Evolutionary conservation across 2,329 filamentous ascomycete species (phyloP), one percentile per base, ranked within the genome.

Genomic region (Xylariaceae sp.): DNA sequence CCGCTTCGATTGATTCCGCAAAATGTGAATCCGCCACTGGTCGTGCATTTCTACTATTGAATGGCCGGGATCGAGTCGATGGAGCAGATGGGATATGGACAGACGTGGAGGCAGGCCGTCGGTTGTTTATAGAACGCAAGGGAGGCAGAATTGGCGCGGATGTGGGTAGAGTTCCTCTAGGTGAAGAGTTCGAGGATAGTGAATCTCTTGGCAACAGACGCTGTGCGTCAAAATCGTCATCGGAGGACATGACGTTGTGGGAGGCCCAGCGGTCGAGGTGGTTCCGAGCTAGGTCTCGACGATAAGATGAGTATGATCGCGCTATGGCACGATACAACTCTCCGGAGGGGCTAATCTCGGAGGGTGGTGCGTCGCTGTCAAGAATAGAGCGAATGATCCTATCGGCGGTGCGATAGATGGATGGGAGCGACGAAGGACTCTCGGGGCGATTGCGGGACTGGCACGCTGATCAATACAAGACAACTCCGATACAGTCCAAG

Each of bases 291-390:
- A 67, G 51, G 45, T 67, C 63, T 53, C 65, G 60, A 54, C 65
- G 66, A 58, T 68, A 64, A 57, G 72, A 30, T 5, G 23, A 67
- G 64, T 76, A 71, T 56, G 72, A 76, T 60, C 74, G 71, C 62
- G 75, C 75, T 74, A 79, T 74, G 54, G 74, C 73, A 65, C 75
- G 70, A 62, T 73, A 75, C 53, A 78, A 66, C 68, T 79, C 75
- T 64, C 75, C 75, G 30, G 76, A 78, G 17, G 74, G 73, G 53
- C 73, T 76, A 50, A 76, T 73, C 48, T 75, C 68, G 57, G 70
- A 66, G 62, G 72, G 67, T 13, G 72, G 62, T 57, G 73, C 67
- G 63, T 73, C 68, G 61, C 73, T 72, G 68, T 77, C 72, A 67
- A 77, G 72, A 56, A 76, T 75, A 56, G 72, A 74, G 54, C 71